phyloP scores from a whole-genome alignment of 495 filamentous ascomycete genomes.

The Cenococcum geophilum region DNA sequence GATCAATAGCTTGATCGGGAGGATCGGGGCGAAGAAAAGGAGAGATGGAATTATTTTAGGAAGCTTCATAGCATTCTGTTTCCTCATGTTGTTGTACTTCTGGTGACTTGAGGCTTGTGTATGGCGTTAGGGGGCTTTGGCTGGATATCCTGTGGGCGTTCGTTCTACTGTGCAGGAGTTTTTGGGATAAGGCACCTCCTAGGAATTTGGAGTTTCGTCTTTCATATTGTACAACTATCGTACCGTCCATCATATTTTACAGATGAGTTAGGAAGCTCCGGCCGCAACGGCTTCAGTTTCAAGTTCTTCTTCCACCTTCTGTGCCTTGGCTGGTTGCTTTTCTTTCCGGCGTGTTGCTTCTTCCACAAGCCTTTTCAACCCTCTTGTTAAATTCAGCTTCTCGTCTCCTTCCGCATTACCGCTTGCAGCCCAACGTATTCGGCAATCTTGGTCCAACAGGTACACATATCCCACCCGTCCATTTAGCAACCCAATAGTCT shows the following conservation, averaged over 20 bases:
- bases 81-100: slow-evolving; percentile 79
- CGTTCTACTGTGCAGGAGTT: background rate
- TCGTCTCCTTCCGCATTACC: slow-evolving; percentile 66
- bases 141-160: slow-evolving; percentile 18
- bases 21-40: slow-evolving; percentile 92
- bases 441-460: slow-evolving; percentile 77
- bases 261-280: slow-evolving; percentile 15
- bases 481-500: slow-evolving; percentile 77
- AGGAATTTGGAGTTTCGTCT: background rate
- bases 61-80: slow-evolving; percentile 82
- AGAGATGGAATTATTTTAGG: slow-evolving; percentile 93
- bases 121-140: slow-evolving; percentile 19
- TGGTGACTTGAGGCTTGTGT: slow-evolving; percentile 41
- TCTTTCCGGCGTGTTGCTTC: slow-evolving; percentile 1
- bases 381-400: slow-evolving; percentile 62
- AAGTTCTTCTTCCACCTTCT: slow-evolving; percentile 15
- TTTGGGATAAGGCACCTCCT: background rate
- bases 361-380: slow-evolving; percentile 56
- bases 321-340: slow-evolving; percentile 8
- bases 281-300: slow-evolving; percentile 17
- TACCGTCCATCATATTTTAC: slow-evolving; percentile 1
- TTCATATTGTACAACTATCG: slow-evolving; percentile 14
- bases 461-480: slow-evolving; percentile 91
- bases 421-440: slow-evolving; percentile 91
- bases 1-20: slow-evolving; percentile 84